Conservation (phyloP, 495 filamentous ascomycete genomes). For the Neurospora sp. region DNA sequence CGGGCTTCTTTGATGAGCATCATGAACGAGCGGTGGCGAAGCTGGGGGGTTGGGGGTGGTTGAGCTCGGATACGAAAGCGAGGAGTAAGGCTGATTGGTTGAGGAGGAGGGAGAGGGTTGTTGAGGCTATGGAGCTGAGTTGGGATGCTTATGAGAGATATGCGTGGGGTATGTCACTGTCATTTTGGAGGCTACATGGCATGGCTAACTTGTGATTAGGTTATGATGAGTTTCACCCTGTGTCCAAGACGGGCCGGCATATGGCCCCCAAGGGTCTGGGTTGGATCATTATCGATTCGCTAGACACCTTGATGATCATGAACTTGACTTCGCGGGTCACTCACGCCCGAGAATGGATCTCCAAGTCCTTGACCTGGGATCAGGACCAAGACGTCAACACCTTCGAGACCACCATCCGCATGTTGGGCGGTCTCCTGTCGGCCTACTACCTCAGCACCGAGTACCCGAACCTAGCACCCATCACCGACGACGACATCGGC, state of each 20-base stretch:
- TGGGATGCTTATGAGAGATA: slow-evolving; percentile 89
- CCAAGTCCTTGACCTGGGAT: slow-evolving; percentile 71
- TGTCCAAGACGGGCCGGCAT: slow-evolving; percentile 66
- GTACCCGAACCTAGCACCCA: slow-evolving; percentile 55
- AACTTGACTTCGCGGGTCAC: slow-evolving; percentile 81
- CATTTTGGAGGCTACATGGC: not conserved
- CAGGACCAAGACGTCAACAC: slow-evolving; percentile 94
- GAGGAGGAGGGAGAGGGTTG: slow-evolving; percentile 70
- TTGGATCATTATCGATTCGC: slow-evolving; percentile 95
- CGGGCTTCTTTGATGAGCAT: slow-evolving; percentile 39
- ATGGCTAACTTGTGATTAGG: slow-evolving; percentile 37
- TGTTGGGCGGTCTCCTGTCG: slow-evolving; percentile 89
- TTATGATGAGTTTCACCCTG: slow-evolving; percentile 73
- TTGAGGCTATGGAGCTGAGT: slow-evolving; percentile 77
- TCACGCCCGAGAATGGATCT: slow-evolving; percentile 84
- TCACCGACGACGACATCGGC: slow-evolving; percentile 54
- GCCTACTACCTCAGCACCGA: slow-evolving; percentile 83
- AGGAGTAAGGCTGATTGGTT: slow-evolving; percentile 54
- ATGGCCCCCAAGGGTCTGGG: slow-evolving; percentile 80
- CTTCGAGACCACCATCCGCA: slow-evolving; percentile 96
- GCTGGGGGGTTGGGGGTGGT: slow-evolving; percentile 33
- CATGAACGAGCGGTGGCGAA: slow-evolving; percentile 20
- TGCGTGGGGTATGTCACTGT: slow-evolving; percentile 67
- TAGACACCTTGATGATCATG: slow-evolving; percentile 98
- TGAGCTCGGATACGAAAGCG: slow-evolving; percentile 21